Conservation (phyloP, 2,329 filamentous ascomycete species). For the Aureobasidium zeae region DNA sequence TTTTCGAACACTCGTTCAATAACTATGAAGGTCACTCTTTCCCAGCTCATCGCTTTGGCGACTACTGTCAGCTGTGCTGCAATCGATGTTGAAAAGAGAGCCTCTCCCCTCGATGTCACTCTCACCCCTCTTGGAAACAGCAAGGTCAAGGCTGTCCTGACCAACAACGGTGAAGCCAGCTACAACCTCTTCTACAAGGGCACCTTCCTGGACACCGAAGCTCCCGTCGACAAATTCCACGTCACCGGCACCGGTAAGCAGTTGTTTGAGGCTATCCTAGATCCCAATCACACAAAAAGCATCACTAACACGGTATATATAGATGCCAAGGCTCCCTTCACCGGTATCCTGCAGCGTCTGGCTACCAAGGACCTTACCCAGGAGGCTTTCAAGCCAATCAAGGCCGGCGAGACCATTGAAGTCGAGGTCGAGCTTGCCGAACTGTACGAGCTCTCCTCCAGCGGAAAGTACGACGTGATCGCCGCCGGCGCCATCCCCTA, state of each 20-base stretch:
- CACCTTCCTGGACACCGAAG: conserved; percentile 22
- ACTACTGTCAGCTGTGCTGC: conserved; percentile 18
- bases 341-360: conserved; percentile 46
- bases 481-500: conserved; percentile 49
- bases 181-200: conserved; percentile 24
- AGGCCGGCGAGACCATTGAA: conserved; percentile 40
- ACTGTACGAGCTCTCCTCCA: conserved; percentile 43
- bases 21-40: conserved; percentile 13
- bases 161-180: conserved; percentile 21
- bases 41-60: conserved; percentile 15
- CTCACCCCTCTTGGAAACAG: conserved; percentile 20
- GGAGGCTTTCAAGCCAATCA: conserved; percentile 44
- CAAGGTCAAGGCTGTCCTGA: conserved; percentile 22
- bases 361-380: conserved; percentile 37
- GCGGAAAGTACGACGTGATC: conserved; percentile 48
- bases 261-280: not conserved
- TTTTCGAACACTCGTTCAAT: not conserved
- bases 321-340: conserved; percentile 31
- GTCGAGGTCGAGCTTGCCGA: conserved; percentile 48
- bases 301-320: not conserved
- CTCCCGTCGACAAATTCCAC: conserved; percentile 22
- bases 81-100: conserved; percentile 21
- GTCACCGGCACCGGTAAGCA: conserved; percentile 20
- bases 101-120: conserved; percentile 20
- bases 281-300: not conserved